Evolutionary conservation across 1,284 basidiomycete species (phyloP).

Genomic region (Trichosporon coremiiforme): DNA sequence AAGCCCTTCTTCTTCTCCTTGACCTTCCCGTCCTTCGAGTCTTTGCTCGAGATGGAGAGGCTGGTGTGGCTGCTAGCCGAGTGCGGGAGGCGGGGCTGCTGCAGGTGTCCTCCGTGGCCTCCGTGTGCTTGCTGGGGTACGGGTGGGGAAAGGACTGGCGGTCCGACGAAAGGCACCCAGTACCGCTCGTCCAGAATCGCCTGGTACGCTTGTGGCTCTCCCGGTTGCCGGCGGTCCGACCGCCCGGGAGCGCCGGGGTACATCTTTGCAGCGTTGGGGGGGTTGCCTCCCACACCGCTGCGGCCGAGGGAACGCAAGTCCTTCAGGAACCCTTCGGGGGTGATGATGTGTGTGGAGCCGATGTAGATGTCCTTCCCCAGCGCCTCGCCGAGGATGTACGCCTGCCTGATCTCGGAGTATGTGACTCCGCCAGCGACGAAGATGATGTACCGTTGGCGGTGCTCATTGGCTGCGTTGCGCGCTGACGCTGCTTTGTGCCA

Average conservation of each 20-base stretch:
- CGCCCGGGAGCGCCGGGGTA: constrained; percentile 54
- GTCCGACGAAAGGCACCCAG: constrained; percentile 56
- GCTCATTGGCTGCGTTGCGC: constrained; percentile 55
- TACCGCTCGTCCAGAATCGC: constrained; percentile 57
- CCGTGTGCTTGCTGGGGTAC: constrained; percentile 42
- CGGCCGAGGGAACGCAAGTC: constrained; percentile 81
- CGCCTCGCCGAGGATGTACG: constrained; percentile 73
- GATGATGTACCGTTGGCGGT: constrained; percentile 77
- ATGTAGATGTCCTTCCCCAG: constrained; percentile 88
- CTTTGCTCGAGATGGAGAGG: constrained; percentile 26
- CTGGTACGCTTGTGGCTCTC: constrained; percentile 70
- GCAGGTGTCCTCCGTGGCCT: constrained; percentile 25
- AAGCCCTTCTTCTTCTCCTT: constrained; percentile 67
- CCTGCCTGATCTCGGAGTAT: constrained; percentile 89
- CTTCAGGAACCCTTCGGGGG: constrained; percentile 80
- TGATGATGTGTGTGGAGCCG: constrained; percentile 85
- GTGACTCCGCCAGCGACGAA: constrained; percentile 97
- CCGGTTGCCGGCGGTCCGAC: constrained; percentile 62
- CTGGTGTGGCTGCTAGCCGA: neutral
- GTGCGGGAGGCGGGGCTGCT: constrained; percentile 33
- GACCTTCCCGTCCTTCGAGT: constrained; percentile 51
- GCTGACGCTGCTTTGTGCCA: constrained; percentile 68
- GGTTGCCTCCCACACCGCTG: constrained; percentile 67
- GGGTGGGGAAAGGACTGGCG: constrained; percentile 50
- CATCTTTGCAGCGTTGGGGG: constrained; percentile 68